Conservation (phyloP, 2,329 filamentous ascomycete genomes). For the Fusarium illudens region DNA sequence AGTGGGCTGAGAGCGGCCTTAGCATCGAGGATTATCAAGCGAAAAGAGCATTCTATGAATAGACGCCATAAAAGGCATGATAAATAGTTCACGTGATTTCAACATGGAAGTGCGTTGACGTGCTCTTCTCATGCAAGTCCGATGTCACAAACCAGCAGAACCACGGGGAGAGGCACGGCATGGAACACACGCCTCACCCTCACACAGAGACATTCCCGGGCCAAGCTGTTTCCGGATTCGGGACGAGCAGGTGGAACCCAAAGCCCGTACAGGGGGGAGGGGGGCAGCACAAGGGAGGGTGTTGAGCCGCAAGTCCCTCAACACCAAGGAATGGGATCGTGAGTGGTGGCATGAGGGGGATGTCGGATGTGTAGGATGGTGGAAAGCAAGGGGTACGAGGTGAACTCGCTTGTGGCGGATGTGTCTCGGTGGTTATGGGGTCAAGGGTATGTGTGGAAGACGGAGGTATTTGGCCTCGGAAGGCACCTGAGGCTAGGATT, state of each 20-base stretch:
- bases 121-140: not conserved
- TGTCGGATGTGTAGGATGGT: not conserved
- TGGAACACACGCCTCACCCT: not conserved
- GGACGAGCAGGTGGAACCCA: slow-evolving; percentile 3
- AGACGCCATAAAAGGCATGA: not conserved
- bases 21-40: not conserved
- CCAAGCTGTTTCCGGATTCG: not conserved
- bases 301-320: slow-evolving; percentile 5
- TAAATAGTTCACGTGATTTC: not conserved
- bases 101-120: not conserved
- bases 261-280: not conserved
- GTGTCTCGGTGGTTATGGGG: not conserved
- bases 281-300: not conserved
- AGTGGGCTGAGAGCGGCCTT: not conserved
- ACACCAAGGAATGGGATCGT: slow-evolving; percentile 9
- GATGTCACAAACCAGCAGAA: not conserved
- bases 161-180: not conserved
- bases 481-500: not conserved
- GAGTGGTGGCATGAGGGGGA: not conserved
- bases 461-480: not conserved
- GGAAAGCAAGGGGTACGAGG: not conserved
- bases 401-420: not conserved
- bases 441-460: not conserved
- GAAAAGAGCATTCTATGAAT: not conserved
- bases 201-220: not conserved